Percentiles rank a stretch among this genome's conserved stretches.
Conservation (phyloP, 441 rosid species). For the Gossypium lobatum region DNA sequence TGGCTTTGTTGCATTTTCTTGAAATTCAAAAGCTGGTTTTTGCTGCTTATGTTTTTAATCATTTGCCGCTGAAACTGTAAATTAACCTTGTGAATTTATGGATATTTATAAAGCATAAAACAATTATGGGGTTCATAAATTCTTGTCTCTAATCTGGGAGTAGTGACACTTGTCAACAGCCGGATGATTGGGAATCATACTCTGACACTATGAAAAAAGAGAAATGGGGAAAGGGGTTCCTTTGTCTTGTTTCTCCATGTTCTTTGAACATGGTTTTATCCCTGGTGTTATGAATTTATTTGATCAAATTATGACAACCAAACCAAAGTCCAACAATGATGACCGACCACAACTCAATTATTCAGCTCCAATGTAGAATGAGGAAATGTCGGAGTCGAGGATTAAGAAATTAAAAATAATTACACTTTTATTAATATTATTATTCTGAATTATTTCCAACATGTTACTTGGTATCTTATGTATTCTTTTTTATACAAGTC, state of each 20-base stretch:
- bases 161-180: too few relatives aligned
- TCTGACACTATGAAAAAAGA: too few relatives aligned
- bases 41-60: background rate
- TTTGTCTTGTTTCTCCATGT: background rate
- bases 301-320: background rate
- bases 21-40: conserved; percentile 2
- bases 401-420: background rate
- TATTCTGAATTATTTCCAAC: conserved; percentile 6
- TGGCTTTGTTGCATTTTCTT: conserved; percentile 11
- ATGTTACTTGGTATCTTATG: background rate
- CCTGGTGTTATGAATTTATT: background rate
- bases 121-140: too few relatives aligned
- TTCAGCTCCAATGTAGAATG: background rate
- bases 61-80: background rate
- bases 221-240: too few relatives aligned
- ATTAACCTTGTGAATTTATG: background rate
- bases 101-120: too few relatives aligned
- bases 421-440: background rate
- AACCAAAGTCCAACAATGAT: background rate
- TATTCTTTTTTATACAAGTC: background rate
- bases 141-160: too few relatives aligned
- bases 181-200: too few relatives aligned
- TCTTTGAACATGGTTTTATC: background rate
- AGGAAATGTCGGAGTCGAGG: background rate
- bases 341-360: conserved; percentile 10